Conservation (phyloP, 192 early-diverging fungal genomes). For the Coemansia sp. region DNA sequence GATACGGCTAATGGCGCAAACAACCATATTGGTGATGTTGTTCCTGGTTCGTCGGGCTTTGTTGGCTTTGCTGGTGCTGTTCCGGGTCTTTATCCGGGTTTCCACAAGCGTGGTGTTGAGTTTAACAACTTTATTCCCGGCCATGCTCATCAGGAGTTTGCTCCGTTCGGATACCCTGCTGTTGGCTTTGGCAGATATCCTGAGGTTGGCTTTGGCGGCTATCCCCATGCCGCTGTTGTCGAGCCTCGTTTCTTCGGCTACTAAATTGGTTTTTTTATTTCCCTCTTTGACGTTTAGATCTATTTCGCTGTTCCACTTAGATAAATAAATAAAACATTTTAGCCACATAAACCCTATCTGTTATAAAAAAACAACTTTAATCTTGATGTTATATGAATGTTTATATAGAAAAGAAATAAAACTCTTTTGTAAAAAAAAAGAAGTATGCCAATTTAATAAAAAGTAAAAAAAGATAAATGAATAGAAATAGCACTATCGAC, state of each 20-base stretch:
- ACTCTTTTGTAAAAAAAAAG: no score
- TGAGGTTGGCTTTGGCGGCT: background rate
- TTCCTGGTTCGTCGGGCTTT: background rate
- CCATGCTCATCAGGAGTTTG: background rate
- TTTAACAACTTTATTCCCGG: background rate
- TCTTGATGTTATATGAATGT: background rate
- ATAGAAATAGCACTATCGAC: background rate
- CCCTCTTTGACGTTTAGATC: background rate
- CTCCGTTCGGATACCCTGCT: background rate
- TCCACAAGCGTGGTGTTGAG: conserved; percentile 8
- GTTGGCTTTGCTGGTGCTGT: background rate
- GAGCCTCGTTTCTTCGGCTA: background rate
- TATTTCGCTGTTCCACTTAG: background rate
- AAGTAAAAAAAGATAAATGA: background rate
- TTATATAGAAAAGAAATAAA: no score
- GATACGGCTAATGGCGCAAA: conserved; percentile 10
- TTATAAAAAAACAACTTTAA: no score
- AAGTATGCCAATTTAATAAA: background rate
- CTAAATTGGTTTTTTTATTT: background rate
- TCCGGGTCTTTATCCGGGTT: background rate
- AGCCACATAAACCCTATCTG: background rate
- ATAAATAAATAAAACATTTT: conserved; percentile 14
- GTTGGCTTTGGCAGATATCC: conserved; percentile 14
- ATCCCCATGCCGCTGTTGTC: background rate
- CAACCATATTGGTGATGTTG: conserved; percentile 16